These are phyloP conservation scores for Kluyveromyces sp. DNA, from an alignment of 1,139 yeast species.

Conservation along the genomic window DNA sequence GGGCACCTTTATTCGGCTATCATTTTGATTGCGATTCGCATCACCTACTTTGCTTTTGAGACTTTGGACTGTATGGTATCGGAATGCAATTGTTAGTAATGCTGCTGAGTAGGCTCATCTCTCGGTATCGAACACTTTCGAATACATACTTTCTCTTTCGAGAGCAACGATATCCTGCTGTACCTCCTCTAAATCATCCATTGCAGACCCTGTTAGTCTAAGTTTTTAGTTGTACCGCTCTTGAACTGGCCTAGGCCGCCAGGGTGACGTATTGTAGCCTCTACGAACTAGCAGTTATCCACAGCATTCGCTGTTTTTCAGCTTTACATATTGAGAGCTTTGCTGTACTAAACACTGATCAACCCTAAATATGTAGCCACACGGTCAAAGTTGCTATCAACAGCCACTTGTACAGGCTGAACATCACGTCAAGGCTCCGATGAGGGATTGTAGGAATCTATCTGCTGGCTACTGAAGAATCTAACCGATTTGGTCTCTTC, in stretches of 20 bases:
- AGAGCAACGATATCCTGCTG: conserved; percentile 29
- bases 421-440: neutral
- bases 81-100: neutral
- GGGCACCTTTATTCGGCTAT: neutral
- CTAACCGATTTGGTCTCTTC: neutral
- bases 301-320: neutral
- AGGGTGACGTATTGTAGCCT: conserved; percentile 5
- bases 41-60: conserved; percentile 1
- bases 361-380: neutral
- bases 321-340: conserved; percentile 3
- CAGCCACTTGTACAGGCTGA: too few relatives aligned
- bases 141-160: conserved; percentile 21
- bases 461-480: conserved; percentile 1
- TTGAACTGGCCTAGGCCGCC: too few relatives aligned
- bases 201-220: conserved; percentile 2
- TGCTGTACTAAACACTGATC: too few relatives aligned
- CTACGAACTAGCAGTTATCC: neutral
- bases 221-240: too few relatives aligned
- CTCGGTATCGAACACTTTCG: too few relatives aligned
- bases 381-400: neutral
- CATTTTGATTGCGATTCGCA: neutral
- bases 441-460: neutral
- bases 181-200: conserved; percentile 19
- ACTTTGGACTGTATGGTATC: neutral
- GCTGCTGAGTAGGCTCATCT: neutral